Evolutionary conservation across 257 asterid species (phyloP).

Genomic region (Echium plantagineum): DNA sequence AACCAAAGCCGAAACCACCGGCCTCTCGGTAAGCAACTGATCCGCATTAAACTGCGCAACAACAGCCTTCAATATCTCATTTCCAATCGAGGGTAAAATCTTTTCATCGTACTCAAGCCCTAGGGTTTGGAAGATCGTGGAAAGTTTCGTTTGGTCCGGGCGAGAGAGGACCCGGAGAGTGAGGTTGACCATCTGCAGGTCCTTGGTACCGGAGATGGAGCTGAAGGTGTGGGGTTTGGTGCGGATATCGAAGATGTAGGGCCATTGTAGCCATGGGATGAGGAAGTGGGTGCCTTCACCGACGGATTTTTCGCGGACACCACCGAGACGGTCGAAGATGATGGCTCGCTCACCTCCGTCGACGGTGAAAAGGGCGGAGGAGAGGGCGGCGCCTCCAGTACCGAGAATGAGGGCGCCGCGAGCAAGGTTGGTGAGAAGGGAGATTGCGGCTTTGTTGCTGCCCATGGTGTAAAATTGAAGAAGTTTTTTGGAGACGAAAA

Average conservation of each 20-base stretch:
- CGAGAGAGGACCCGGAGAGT: constrained; percentile 87
- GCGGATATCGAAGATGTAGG: constrained; percentile 82
- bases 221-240: constrained; percentile 83
- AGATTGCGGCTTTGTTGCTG: too few species aligned
- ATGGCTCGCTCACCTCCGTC: constrained; percentile 97
- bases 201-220: constrained; percentile 81
- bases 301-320: constrained; percentile 57
- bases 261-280: constrained; percentile 86
- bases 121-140: constrained; percentile 68
- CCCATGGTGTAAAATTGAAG: too few species aligned
- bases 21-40: constrained; percentile 86
- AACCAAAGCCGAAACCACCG: constrained; percentile 83
- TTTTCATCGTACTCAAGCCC: constrained; percentile 90
- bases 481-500: too few species aligned
- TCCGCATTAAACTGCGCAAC: constrained; percentile 96
- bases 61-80: constrained; percentile 81
- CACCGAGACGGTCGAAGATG: constrained; percentile 82
- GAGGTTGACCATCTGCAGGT: constrained; percentile 93
- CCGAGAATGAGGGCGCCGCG: constrained; percentile 70
- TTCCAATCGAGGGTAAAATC: constrained; percentile 89
- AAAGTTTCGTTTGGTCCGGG: constrained; percentile 58
- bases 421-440: constrained; percentile 23
- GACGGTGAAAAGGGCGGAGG: constrained; percentile 76
- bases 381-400: constrained; percentile 41
- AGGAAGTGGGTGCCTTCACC: constrained; percentile 89